Evolutionary conservation across 345 rosid species (phyloP).

Genomic region (Linum trigynum): DNA sequence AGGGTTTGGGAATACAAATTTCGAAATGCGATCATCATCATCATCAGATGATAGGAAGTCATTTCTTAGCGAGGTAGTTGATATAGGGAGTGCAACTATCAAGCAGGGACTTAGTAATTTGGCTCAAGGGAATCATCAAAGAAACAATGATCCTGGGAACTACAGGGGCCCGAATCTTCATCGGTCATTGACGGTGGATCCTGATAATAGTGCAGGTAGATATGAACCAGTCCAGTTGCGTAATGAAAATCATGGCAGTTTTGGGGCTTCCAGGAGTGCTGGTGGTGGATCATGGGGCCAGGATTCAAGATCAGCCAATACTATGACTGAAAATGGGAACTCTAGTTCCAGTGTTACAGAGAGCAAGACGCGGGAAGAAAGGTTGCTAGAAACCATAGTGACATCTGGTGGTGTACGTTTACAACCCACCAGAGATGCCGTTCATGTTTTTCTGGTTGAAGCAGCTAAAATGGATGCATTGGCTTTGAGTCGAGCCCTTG

Average conservation of each 20-base stretch:
- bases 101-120: constrained; percentile 82
- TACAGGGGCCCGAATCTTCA: constrained; percentile 75
- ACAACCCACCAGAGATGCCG: constrained; percentile 92
- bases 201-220: constrained; percentile 39
- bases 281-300: constrained; percentile 58
- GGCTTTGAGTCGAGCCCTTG: constrained; percentile 71
- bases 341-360: constrained; percentile 40
- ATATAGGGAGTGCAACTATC: constrained; percentile 88
- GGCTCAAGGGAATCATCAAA: constrained; percentile 51
- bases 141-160: constrained; percentile 68
- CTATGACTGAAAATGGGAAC: constrained; percentile 29
- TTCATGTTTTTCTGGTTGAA: constrained; percentile 69
- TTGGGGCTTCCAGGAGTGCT: constrained; percentile 35
- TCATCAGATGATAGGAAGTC: constrained; percentile 66
- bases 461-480: constrained; percentile 77
- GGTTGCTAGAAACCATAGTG: constrained; percentile 81
- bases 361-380: constrained; percentile 76
- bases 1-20: constrained; percentile 93
- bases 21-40: constrained; percentile 32
- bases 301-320: constrained; percentile 32
- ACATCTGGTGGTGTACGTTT: constrained; percentile 92
- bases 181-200: constrained; percentile 77
- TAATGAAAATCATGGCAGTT: constrained; percentile 38
- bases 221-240: constrained; percentile 60
- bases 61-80: constrained; percentile 88